A percentile compares a stretch with the other conserved stretches of the same genome.
phyloP scores from a whole-genome alignment of 2,329 filamentous ascomycete genomes.

The Niveomyces coronatus region DNA sequence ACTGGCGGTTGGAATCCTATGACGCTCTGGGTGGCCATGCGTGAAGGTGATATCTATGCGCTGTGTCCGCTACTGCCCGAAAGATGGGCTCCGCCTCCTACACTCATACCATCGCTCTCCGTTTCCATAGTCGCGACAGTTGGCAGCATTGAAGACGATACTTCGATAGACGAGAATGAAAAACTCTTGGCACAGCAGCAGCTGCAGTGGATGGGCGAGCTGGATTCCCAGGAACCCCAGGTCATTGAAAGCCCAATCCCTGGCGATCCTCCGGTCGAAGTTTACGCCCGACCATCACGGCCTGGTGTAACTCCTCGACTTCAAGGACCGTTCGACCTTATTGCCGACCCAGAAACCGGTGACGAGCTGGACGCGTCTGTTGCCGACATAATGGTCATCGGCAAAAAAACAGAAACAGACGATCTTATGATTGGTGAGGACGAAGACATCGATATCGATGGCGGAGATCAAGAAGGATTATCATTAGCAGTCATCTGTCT shows the following conservation, averaged over 20 bases:
- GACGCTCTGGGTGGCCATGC: slow-evolving; percentile 96
- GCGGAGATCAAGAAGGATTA: slow-evolving; percentile 47
- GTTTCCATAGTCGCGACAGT: slow-evolving; percentile 72
- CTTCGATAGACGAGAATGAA: slow-evolving; percentile 37
- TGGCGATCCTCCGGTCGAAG: slow-evolving; percentile 40
- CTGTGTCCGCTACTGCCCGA: slow-evolving; percentile 81
- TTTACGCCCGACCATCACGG: slow-evolving; percentile 46
- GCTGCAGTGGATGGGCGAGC: slow-evolving; percentile 56
- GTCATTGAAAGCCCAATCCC: slow-evolving; percentile 35
- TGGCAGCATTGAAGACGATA: slow-evolving; percentile 50
- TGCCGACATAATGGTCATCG: slow-evolving; percentile 53
- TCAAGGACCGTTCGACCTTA: slow-evolving; percentile 52
- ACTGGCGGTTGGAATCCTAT: slow-evolving; percentile 88
- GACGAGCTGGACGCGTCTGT: slow-evolving; percentile 47
- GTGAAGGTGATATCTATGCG: slow-evolving; percentile 84
- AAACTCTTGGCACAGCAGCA: slow-evolving; percentile 54
- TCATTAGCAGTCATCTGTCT: slow-evolving; percentile 51
- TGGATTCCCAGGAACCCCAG: slow-evolving; percentile 52
- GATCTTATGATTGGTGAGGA: slow-evolving; percentile 56
- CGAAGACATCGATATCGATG: slow-evolving; percentile 47
- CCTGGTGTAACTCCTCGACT: slow-evolving; percentile 49
- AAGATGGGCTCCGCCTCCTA: slow-evolving; percentile 70
- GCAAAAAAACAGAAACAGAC: slow-evolving; percentile 48
- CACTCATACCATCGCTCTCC: slow-evolving; percentile 71
- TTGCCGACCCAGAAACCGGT: slow-evolving; percentile 43